A percentile compares a stretch with the other conserved stretches of the same genome.
These are phyloP conservation scores for Pleurotus platypus DNA, from an alignment of 768 basidiomycete genomes.

Conservation along the genomic window DNA sequence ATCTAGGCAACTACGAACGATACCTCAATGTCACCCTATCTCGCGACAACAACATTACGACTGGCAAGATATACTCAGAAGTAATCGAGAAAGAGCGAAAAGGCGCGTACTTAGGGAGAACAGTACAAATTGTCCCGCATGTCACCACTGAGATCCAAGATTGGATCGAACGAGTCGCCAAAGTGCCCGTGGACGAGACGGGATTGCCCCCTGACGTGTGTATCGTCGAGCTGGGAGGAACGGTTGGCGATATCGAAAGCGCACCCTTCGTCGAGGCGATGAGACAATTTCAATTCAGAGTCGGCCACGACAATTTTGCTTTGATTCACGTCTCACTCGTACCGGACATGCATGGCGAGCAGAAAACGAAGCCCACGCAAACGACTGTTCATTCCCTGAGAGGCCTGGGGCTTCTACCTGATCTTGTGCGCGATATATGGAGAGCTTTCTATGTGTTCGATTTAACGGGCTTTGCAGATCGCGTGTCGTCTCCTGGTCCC, in stretches of 20 bases:
- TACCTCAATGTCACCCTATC: conserved; percentile 94
- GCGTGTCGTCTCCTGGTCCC: conserved; percentile 86
- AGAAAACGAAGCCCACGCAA: conserved; percentile 99
- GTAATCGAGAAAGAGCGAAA: conserved; percentile 95
- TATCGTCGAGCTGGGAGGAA: conserved; percentile 98
- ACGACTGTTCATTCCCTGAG: conserved; percentile 93
- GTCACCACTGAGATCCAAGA: conserved; percentile 97
- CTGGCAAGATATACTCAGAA: conserved; percentile 95
- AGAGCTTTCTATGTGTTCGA: background rate
- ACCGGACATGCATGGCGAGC: conserved; percentile 98
- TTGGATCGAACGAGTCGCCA: conserved; percentile 95
- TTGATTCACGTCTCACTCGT: conserved; percentile 96
- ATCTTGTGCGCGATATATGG: conserved; percentile 59
- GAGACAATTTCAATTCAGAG: conserved; percentile 99
- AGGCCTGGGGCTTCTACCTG: conserved; percentile 89
- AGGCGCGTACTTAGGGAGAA: conserved; percentile 92
- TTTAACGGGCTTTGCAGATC: conserved; percentile 49
- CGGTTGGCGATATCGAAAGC: conserved; percentile 98
- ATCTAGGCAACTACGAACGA: conserved; percentile 97
- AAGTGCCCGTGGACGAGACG: conserved; percentile 92
- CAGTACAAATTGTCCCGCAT: conserved; percentile 95
- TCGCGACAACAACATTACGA: conserved; percentile 96
- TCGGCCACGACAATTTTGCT: conserved; percentile 94
- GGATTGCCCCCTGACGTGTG: conserved; percentile 93
- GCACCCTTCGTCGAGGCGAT: conserved; percentile 98